phyloP scores from a whole-genome alignment of 208 protist genomes.

The Porcisia deanei region DNA sequence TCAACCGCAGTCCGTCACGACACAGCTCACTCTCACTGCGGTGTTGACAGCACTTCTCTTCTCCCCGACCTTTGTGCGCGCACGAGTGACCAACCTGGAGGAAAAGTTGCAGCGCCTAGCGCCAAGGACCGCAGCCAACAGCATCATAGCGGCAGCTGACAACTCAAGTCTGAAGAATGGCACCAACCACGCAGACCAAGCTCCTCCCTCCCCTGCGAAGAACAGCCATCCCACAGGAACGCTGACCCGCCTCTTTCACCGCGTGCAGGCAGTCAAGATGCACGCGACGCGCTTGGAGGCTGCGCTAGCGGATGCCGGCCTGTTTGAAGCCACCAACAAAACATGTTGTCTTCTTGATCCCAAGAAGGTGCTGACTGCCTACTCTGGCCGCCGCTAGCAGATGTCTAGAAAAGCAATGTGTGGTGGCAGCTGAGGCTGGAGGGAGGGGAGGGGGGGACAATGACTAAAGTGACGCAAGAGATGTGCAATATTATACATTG shows the following conservation, averaged over 20 bases:
- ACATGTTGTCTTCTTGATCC: slow-evolving; percentile 3
- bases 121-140: slow-evolving; percentile 8
- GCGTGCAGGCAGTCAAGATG: slow-evolving; percentile 28
- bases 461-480: neutral
- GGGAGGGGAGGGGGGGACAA: neutral
- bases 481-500: neutral
- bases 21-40: slow-evolving; percentile 18
- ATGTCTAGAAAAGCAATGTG: neutral
- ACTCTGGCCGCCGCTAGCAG: slow-evolving; percentile 5
- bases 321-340: neutral
- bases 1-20: neutral
- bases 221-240: neutral
- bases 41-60: slow-evolving; percentile 33
- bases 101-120: slow-evolving; percentile 16
- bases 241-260: slow-evolving; percentile 29
- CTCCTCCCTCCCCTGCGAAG: neutral
- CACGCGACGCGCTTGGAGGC: slow-evolving; percentile 21
- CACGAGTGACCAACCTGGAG: slow-evolving; percentile 22
- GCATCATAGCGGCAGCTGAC: neutral
- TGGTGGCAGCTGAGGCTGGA: neutral
- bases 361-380: slow-evolving; percentile 5
- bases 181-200: neutral
- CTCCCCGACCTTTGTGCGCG: slow-evolving; percentile 23
- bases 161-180: neutral
- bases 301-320: slow-evolving; percentile 3